These are phyloP conservation scores for Colletotrichum siamense DNA, from an alignment of 2,329 filamentous ascomycete species.

Conservation along the genomic window DNA sequence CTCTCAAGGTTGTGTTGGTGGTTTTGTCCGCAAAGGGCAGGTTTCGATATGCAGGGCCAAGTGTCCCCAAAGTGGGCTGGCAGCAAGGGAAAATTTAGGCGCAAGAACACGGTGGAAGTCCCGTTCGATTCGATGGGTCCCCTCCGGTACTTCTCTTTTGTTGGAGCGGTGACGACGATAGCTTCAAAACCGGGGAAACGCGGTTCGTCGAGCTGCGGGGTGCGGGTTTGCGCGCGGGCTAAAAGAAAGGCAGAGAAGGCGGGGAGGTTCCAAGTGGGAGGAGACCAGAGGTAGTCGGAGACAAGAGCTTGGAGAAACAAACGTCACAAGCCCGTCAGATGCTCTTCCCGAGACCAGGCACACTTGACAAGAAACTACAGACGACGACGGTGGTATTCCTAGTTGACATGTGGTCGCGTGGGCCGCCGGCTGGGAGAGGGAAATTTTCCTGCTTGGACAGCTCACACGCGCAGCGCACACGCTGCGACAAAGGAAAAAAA, in stretches of 20 bases:
- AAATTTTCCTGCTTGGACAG: slow-evolving; percentile 12
- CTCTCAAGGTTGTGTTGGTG: neutral
- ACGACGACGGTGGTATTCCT: neutral
- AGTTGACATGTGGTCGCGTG: slow-evolving; percentile 21
- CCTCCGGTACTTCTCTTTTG: neutral
- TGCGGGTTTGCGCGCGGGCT: neutral
- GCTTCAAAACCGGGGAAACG: slow-evolving; percentile 8
- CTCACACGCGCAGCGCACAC: neutral
- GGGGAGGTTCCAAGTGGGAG: neutral
- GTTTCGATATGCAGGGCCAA: slow-evolving; percentile 5
- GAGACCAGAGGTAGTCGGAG: neutral
- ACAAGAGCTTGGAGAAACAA: neutral
- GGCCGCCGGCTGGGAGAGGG: neutral
- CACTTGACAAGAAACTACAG: neutral
- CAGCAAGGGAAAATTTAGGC: neutral
- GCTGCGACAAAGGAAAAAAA: neutral
- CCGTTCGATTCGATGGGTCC: neutral
- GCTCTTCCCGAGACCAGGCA: neutral
- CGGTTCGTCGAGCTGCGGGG: neutral
- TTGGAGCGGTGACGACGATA: slow-evolving; percentile 19
- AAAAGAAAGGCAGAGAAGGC: neutral
- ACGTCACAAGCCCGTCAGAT: neutral
- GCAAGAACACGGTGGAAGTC: slow-evolving; percentile 5
- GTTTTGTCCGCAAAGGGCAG: neutral
- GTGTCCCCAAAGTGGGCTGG: neutral